phyloP scores from a whole-genome alignment of 2,329 filamentous ascomycete genomes.

The Fusarium piperis region DNA sequence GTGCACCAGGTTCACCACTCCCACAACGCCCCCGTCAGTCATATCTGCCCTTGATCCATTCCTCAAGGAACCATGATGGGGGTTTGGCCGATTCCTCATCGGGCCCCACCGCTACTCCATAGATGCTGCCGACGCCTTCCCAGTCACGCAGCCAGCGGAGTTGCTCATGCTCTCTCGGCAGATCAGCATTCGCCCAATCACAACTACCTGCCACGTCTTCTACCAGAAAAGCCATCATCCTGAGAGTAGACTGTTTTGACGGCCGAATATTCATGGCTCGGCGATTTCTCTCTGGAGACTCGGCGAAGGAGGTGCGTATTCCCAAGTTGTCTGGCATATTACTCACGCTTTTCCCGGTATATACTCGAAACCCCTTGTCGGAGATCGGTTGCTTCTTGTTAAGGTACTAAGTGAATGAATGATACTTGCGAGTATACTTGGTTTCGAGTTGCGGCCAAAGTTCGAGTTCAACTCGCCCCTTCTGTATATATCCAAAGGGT shows the following conservation, averaged over 20 bases:
- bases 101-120: neutral
- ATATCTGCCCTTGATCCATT: neutral
- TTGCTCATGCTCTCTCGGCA: neutral
- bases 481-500: neutral
- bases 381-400: neutral
- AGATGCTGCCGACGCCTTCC: conserved; percentile 1
- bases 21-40: neutral
- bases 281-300: neutral
- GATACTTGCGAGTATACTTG: neutral
- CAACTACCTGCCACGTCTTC: neutral
- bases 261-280: neutral
- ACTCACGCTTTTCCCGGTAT: neutral
- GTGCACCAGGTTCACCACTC: too few relatives aligned
- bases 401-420: neutral
- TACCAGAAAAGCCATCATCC: neutral
- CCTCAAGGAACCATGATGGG: neutral
- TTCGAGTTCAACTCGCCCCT: neutral
- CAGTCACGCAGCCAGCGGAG: conserved; percentile 1
- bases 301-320: neutral
- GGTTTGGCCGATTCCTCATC: neutral
- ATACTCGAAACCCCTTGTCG: neutral
- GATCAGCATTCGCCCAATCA: conserved; percentile 3
- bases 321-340: neutral
- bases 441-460: conserved; percentile 11
- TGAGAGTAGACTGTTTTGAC: neutral